Conservation (phyloP, 768 basidiomycete species). For the Boletus sp. region DNA sequence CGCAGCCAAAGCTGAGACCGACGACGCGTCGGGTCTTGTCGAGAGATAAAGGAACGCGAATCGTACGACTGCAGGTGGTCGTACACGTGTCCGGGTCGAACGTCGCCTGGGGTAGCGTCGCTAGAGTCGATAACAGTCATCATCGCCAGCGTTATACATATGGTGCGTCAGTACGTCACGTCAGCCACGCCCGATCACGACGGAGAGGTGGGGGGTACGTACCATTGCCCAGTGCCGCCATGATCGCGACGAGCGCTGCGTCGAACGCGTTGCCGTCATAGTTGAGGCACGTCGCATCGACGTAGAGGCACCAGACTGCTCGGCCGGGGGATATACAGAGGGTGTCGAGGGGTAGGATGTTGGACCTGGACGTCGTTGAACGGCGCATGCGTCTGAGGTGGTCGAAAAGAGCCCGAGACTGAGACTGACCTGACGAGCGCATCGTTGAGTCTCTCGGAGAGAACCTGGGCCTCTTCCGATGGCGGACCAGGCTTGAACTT, state of each 20-base stretch:
- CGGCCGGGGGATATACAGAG: conserved; percentile 81
- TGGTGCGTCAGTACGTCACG: no score
- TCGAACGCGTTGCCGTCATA: conserved; percentile 97
- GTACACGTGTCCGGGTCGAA: conserved; percentile 66
- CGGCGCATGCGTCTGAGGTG: background rate
- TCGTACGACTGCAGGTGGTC: conserved; percentile 59
- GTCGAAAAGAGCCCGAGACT: background rate
- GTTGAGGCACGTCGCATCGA: conserved; percentile 94
- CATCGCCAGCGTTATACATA: background rate
- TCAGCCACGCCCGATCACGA: background rate
- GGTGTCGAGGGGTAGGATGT: conserved; percentile 58
- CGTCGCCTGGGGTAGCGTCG: conserved; percentile 65
- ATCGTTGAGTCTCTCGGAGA: conserved; percentile 81
- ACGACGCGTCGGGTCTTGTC: conserved; percentile 18
- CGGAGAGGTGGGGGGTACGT: conserved; percentile 27
- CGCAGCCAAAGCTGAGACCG: conserved; percentile 24
- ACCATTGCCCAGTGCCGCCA: conserved; percentile 86
- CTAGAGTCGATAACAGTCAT: conserved; percentile 34
- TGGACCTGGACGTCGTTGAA: conserved; percentile 46
- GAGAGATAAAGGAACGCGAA: conserved; percentile 47
- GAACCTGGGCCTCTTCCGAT: conserved; percentile 87
- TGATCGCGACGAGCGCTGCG: conserved; percentile 82
- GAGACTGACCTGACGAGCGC: conserved; percentile 63
- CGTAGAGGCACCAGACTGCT: conserved; percentile 90
- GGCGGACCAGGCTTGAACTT: conserved; percentile 96